phyloP scores from a whole-genome alignment of 2,329 filamentous ascomycete genomes.

The Tolypocladium endophyticum region DNA sequence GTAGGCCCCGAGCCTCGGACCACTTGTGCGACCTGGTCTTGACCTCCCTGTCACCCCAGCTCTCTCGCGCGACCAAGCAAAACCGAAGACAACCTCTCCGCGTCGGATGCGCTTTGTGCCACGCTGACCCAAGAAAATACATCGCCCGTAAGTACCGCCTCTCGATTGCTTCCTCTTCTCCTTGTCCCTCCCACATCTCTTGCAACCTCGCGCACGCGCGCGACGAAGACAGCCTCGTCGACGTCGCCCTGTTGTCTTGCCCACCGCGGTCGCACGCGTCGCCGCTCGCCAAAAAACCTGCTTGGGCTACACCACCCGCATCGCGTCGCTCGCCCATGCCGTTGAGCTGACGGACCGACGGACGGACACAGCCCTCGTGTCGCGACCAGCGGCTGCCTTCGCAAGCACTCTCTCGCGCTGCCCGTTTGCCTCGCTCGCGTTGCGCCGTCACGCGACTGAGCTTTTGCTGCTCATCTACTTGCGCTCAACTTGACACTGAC shows the following conservation, averaged over 20 bases:
- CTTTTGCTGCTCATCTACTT: conserved; percentile 6
- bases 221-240: conserved; percentile 2
- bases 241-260: conserved; percentile 1
- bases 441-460: conserved; percentile 3
- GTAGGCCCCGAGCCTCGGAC: conserved; percentile 9
- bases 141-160: conserved; percentile 6
- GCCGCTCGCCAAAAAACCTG: conserved; percentile 5
- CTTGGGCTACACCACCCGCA: conserved; percentile 10
- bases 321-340: conserved; percentile 10
- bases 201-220: neutral
- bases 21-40: conserved; percentile 12
- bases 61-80: conserved; percentile 9
- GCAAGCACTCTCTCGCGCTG: conserved; percentile 4
- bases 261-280: conserved; percentile 7
- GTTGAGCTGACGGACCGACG: conserved; percentile 1
- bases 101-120: conserved; percentile 13
- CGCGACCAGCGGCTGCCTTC: conserved; percentile 5
- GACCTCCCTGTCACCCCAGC: conserved; percentile 8
- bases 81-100: conserved; percentile 8
- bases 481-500: conserved; percentile 13
- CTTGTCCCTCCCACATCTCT: conserved; percentile 1
- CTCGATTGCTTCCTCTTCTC: conserved; percentile 2
- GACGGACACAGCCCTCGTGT: conserved; percentile 3
- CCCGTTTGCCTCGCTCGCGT: conserved; percentile 5
- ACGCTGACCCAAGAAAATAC: conserved; percentile 17